Evolutionary conservation across 805 yeast genomes (phyloP).

Genomic region (Suhomyces canberraensis): DNA sequence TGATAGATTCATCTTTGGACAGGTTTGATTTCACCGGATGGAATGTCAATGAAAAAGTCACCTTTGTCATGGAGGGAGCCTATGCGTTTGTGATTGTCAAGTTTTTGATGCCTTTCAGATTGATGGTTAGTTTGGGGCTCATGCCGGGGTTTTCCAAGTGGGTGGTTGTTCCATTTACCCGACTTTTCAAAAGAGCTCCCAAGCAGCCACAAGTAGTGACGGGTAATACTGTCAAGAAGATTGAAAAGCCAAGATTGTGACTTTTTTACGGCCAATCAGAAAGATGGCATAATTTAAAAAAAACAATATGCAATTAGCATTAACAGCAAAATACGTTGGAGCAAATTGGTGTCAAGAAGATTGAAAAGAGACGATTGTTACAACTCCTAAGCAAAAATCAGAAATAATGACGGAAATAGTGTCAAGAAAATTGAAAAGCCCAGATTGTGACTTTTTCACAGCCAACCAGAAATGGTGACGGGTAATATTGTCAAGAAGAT

Average conservation of each 20-base stretch:
- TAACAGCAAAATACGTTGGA: too few relatives aligned
- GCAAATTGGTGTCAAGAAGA: too few relatives aligned
- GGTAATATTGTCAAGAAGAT: constrained; percentile 19
- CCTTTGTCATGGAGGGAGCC: constrained; percentile 66
- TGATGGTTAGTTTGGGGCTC: constrained; percentile 45
- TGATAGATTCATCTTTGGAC: constrained; percentile 52
- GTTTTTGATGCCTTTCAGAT: constrained; percentile 51
- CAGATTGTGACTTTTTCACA: constrained; percentile 22
- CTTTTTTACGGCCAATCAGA: too few relatives aligned
- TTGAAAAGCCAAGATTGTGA: constrained; percentile 35
- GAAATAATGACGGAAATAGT: constrained; percentile 4
- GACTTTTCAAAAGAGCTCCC: constrained; percentile 16
- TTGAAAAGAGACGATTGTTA: too few relatives aligned
- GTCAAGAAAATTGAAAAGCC: constrained; percentile 33
- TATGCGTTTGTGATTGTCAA: constrained; percentile 71
- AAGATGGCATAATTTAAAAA: too few relatives aligned
- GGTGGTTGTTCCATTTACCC: constrained; percentile 46
- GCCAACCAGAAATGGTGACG: neutral
- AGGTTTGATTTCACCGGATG: constrained; percentile 28
- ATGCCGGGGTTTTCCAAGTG: constrained; percentile 59
- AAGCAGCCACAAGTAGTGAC: neutral
- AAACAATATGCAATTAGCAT: too few relatives aligned
- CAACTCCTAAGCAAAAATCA: constrained; percentile 1
- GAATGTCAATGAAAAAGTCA: constrained; percentile 50
- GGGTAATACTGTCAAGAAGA: constrained; percentile 16